Percentiles rank a stretch among this genome's conserved stretches.
phyloP scores from a whole-genome alignment of 106 monocot genomes.

The Iris macrosiphon region DNA sequence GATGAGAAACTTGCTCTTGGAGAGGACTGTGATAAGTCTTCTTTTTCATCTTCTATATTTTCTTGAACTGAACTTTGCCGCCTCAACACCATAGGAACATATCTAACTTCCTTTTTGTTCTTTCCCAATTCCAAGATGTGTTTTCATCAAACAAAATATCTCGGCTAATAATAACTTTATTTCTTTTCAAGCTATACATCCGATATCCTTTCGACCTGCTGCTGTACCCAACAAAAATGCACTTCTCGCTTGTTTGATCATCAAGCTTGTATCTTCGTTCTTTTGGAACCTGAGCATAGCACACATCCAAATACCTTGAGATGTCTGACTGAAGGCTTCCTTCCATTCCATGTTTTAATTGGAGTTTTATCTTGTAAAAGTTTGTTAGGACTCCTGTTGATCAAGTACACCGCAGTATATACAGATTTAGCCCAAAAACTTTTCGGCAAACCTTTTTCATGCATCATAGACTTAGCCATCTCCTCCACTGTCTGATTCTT shows the following conservation, averaged over 20 bases:
- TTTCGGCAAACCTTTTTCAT: not conserved
- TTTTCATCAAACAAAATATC: conserved; percentile 13
- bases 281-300: conserved; percentile 8
- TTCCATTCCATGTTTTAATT: not conserved
- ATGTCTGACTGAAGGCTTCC: not conserved
- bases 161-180: conserved; percentile 3
- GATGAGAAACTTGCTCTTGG: too few relatives aligned
- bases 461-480: not conserved
- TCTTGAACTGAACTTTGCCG: too few relatives aligned
- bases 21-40: not conserved
- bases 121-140: not conserved
- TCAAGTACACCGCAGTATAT: not conserved
- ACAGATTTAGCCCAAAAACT: not conserved
- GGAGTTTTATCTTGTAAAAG: not conserved
- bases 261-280: conserved; percentile 1
- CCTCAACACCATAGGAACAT: not conserved
- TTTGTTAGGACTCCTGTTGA: not conserved
- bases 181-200: conserved; percentile 7
- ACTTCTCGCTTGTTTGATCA: too few relatives aligned
- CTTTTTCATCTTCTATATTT: not conserved
- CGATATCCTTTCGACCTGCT: conserved; percentile 8
- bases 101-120: not conserved
- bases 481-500: not conserved
- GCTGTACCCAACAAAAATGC: conserved; percentile 11
- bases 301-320: conserved; percentile 11